A percentile compares a stretch with the other conserved stretches of the same genome.
Conservation (phyloP, 2,329 filamentous ascomycete species). For the Neophaeococcomyces mojaviensis region DNA sequence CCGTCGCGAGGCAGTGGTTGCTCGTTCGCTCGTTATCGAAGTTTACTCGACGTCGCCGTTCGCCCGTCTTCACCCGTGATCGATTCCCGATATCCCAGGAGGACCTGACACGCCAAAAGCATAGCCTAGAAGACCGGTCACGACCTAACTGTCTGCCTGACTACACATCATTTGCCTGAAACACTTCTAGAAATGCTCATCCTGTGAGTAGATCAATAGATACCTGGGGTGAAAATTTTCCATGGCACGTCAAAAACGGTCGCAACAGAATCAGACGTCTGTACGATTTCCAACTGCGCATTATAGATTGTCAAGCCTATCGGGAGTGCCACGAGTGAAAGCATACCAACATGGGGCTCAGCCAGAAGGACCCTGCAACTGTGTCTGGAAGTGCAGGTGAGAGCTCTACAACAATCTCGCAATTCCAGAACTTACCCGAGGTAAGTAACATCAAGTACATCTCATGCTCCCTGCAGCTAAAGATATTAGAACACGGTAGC, state of each 20-base stretch:
- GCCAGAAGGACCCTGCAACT: constrained; percentile 18
- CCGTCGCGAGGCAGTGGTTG: not conserved
- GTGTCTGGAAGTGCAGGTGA: constrained; percentile 18
- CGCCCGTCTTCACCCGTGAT: not conserved
- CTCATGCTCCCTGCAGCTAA: not conserved
- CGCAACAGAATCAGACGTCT: not conserved
- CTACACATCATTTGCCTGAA: not conserved
- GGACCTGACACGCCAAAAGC: not conserved
- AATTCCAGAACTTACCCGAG: constrained; percentile 18
- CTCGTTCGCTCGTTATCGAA: not conserved
- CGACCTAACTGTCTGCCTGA: not conserved
- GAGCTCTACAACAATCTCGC: constrained; percentile 14
- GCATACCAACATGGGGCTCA: constrained; percentile 16
- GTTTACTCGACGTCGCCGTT: not conserved
- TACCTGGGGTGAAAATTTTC: not conserved
- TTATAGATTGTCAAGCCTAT: constrained; percentile 5
- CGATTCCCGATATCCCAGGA: not conserved
- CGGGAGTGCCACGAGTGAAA: not conserved
- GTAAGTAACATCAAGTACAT: constrained; percentile 9
- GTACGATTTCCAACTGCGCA: constrained; percentile 5
- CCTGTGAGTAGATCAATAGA: not conserved
- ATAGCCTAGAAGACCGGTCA: not conserved
- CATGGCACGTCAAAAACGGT: not conserved
- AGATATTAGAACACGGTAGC: constrained; percentile 15
- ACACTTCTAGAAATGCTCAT: too few relatives aligned